Conservation (phyloP, 2,329 filamentous ascomycete species). For the Capronia americana region DNA sequence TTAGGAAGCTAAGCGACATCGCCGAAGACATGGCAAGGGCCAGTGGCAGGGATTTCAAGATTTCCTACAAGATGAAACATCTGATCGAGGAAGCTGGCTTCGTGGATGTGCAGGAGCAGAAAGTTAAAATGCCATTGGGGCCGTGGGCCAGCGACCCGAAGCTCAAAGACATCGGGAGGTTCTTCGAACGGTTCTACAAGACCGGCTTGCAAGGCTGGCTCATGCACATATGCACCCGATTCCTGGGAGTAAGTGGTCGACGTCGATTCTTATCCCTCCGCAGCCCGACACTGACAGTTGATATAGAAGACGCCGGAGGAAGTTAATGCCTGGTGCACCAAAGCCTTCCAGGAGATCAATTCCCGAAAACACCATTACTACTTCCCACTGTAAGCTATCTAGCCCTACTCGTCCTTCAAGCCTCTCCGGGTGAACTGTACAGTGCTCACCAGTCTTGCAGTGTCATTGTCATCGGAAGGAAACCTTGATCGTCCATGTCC, state of each 20-base stretch:
- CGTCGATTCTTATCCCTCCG: background rate
- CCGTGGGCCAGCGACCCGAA: slow-evolving; percentile 49
- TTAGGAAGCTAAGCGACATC: slow-evolving; percentile 36
- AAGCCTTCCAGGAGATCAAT: slow-evolving; percentile 37
- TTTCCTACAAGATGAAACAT: slow-evolving; percentile 41
- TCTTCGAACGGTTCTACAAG: slow-evolving; percentile 41
- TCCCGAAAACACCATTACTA: slow-evolving; percentile 31
- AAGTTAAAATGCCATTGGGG: slow-evolving; percentile 52
- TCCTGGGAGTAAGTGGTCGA: slow-evolving; percentile 39
- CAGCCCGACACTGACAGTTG: slow-evolving; percentile 9
- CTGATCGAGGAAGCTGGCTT: slow-evolving; percentile 50
- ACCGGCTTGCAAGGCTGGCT: slow-evolving; percentile 43
- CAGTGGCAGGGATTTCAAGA: slow-evolving; percentile 41
- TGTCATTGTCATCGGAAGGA: slow-evolving; percentile 34
- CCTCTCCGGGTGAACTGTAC: background rate
- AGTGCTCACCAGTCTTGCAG: slow-evolving; percentile 25
- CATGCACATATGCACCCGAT: slow-evolving; percentile 39
- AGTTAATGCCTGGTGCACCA: slow-evolving; percentile 38
- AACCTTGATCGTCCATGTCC: slow-evolving; percentile 27
- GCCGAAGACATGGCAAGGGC: slow-evolving; percentile 32
- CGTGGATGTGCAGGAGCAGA: slow-evolving; percentile 51
- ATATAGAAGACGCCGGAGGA: slow-evolving; percentile 41
- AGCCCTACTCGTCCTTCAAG: background rate
- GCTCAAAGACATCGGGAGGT: slow-evolving; percentile 49
- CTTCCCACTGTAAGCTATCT: slow-evolving; percentile 20